Evolutionary conservation across 805 yeast species (phyloP), one percentile per base, ranked within the genome.

Genomic region (Starmerella bombicola): DNA sequence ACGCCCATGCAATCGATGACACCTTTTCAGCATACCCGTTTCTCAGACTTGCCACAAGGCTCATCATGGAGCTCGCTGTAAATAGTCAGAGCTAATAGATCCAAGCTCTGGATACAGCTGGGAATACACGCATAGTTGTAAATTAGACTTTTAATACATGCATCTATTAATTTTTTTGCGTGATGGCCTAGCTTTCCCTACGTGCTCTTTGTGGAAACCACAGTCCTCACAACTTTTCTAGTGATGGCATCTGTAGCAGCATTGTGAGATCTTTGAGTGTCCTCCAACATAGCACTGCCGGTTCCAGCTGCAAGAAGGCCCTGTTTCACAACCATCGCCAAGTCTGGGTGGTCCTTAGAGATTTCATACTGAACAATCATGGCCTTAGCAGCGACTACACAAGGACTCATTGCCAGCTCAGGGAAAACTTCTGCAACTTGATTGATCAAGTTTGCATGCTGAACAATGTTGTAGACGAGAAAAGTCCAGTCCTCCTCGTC

Each of bases 1-100:
- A 24, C 7, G 13, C 23, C n/a, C 42, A 35, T 37, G 42, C 46
- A 13, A 88, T 80, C 50, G 81, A 80, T 62, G 78, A 84, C 45
- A 80, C 93, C n/a, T 84, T 85, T 55, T 78, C 91, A 35, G 96
- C 96, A 0, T 88, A 88, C 57, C 97, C 98, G 23, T 88, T 88
- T 60, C 66, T 91, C 55, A 95, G 91, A 60, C 66, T 88, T 54
- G 88, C 96, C 32, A 88, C 97, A 2, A 67, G 85, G 55, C 69
- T 88, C 49, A 88, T 88, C 47, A 85, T 88, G 95, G 97, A 88
- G 61, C 68, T 88, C 50, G 98, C 98, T 1, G 97, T 91, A 15
- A 91, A 88, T 57, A 76, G 88, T 55, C 95, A 84, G 52, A 31
- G 21, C 22, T 31, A 19, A 17, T 18, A 15, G n/a, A n/a, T n/a